Evolutionary conservation across 164 flowering plant species (phyloP).

Genomic region (Saururus chinensis): DNA sequence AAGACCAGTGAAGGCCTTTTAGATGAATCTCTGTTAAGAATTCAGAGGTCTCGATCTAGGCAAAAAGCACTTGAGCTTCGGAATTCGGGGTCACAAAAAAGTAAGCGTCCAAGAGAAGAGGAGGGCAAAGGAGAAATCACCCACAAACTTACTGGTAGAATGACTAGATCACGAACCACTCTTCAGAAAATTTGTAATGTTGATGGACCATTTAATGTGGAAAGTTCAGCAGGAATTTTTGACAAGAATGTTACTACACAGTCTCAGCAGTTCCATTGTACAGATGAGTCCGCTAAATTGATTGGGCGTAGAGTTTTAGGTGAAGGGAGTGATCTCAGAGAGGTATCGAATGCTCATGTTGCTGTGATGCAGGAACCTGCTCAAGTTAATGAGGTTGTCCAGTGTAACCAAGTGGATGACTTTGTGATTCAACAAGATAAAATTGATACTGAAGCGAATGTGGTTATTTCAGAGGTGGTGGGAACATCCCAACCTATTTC

Average conservation of each 20-base stretch:
- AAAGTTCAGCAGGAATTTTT: neutral
- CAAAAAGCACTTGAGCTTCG: conserved; percentile 83
- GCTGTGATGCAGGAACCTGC: neutral
- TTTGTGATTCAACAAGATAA: neutral
- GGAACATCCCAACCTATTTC: neutral
- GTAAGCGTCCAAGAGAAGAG: conserved; percentile 9
- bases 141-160: neutral
- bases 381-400: neutral
- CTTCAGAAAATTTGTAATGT: neutral
- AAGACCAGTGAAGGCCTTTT: conserved; percentile 9
- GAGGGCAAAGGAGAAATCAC: conserved; percentile 1
- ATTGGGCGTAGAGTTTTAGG: neutral
- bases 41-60: conserved; percentile 79
- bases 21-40: conserved; percentile 35
- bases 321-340: conserved; percentile 2
- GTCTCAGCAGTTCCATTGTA: neutral
- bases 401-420: neutral
- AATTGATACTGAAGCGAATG: neutral
- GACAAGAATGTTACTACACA: neutral
- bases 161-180: neutral
- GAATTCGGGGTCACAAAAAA: conserved; percentile 7
- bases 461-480: neutral
- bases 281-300: neutral
- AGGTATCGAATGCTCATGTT: conserved; percentile 4
- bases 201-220: neutral